Evolutionary conservation across 306 rosid genomes (phyloP).

Genomic region (Acacia confusa): DNA sequence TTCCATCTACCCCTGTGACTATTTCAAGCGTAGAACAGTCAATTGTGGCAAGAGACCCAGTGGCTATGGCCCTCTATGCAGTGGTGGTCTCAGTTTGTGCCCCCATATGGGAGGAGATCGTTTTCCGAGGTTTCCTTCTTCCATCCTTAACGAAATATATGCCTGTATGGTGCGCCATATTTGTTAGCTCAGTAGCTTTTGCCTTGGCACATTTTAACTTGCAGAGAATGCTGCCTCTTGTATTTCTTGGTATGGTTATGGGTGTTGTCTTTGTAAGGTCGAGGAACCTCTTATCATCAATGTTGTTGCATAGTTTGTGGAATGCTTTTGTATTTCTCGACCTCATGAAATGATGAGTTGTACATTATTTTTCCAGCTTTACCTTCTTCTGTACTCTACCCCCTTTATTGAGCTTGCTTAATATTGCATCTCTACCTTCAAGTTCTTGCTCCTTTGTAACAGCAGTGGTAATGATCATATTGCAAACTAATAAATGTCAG

Average conservation of each 20-base stretch:
- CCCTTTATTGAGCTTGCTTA: no score
- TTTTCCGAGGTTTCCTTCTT: slow-evolving; percentile 66
- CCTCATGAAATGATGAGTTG: slow-evolving; percentile 49
- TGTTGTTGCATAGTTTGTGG: slow-evolving; percentile 69
- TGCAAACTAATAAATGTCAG: background rate
- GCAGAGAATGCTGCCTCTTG: slow-evolving; percentile 58
- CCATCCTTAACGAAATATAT: slow-evolving; percentile 64
- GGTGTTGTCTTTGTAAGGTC: slow-evolving; percentile 56
- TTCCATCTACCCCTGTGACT: slow-evolving; percentile 54
- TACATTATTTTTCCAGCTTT: background rate
- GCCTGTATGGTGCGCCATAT: slow-evolving; percentile 57
- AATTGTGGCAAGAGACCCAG: slow-evolving; percentile 56
- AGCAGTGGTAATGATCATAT: background rate
- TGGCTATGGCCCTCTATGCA: slow-evolving; percentile 64
- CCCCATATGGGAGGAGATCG: slow-evolving; percentile 65
- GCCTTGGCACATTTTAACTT: slow-evolving; percentile 66
- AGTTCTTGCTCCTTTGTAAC: background rate
- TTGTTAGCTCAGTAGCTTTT: slow-evolving; percentile 59
- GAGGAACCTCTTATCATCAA: slow-evolving; percentile 58
- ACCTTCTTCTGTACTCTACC: background rate
- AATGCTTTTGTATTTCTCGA: slow-evolving; percentile 67
- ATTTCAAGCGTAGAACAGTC: slow-evolving; percentile 65
- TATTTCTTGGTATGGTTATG: slow-evolving; percentile 60
- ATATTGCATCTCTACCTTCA: background rate
- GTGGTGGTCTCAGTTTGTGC: slow-evolving; percentile 61